Percentiles rank a stretch among this genome's conserved stretches.
These are phyloP conservation scores for Euphorbia corollata DNA, from an alignment of 441 rosid species.

Conservation along the genomic window DNA sequence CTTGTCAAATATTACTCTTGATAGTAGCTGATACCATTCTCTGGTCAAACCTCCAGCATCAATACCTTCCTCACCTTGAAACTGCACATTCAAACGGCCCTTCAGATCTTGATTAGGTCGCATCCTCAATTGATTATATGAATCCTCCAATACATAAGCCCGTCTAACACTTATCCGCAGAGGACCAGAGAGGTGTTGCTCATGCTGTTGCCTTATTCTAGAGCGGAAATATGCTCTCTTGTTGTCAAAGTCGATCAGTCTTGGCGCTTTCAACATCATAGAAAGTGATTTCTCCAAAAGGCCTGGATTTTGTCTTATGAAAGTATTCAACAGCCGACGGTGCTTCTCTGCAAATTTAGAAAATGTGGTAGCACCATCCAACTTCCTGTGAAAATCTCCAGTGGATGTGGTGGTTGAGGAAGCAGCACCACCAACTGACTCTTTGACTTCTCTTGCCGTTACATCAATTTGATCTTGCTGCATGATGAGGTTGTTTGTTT, in stretches of 20 bases:
- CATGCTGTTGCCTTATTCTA: slow-evolving; percentile 85
- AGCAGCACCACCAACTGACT: slow-evolving; percentile 52
- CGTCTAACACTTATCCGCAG: slow-evolving; percentile 85
- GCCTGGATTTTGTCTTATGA: slow-evolving; percentile 81
- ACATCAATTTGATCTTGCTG: slow-evolving; percentile 65
- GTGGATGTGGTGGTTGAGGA: slow-evolving; percentile 27
- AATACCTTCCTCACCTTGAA: slow-evolving; percentile 99
- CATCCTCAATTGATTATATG: slow-evolving; percentile 96
- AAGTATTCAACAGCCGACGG: slow-evolving; percentile 83
- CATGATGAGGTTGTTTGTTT: slow-evolving; percentile 40
- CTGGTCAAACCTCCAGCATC: slow-evolving; percentile 99
- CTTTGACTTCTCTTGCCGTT: slow-evolving; percentile 79
- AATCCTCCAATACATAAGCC: slow-evolving; percentile 93
- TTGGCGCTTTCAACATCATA: slow-evolving; percentile 88
- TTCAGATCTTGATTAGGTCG: slow-evolving; percentile 81
- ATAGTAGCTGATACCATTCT: slow-evolving; percentile 96
- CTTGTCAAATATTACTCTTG: slow-evolving; percentile 95
- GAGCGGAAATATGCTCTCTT: slow-evolving; percentile 91
- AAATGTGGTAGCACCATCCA: slow-evolving; percentile 72
- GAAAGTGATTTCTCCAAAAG: slow-evolving; percentile 88
- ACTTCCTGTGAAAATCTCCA: slow-evolving; percentile 57
- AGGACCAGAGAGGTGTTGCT: slow-evolving; percentile 84
- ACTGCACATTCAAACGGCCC: slow-evolving; percentile 91
- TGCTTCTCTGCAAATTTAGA: slow-evolving; percentile 92
- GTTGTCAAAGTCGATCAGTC: slow-evolving; percentile 95